These are phyloP conservation scores for Leptographium galeiforme DNA, from an alignment of 2,329 filamentous ascomycete species.

Conservation along the genomic window DNA sequence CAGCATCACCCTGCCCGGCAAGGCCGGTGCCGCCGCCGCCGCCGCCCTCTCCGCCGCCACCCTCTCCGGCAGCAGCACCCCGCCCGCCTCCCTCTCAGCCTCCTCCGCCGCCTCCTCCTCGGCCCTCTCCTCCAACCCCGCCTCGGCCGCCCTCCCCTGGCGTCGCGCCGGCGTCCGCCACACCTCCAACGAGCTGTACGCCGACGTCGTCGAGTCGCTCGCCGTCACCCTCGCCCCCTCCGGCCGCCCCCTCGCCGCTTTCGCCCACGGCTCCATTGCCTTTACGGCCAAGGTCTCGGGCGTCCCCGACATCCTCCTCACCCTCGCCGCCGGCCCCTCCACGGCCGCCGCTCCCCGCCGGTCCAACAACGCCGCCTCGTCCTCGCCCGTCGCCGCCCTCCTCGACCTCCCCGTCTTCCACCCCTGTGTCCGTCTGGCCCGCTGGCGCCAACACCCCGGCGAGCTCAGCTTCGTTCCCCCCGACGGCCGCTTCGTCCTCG, in stretches of 20 bases:
- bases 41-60: conserved; percentile 1
- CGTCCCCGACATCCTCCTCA: conserved; percentile 77
- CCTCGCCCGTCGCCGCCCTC: conserved; percentile 55
- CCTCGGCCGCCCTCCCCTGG: conserved; percentile 58
- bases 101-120: not conserved
- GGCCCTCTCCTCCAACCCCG: not conserved
- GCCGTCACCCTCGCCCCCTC: conserved; percentile 82
- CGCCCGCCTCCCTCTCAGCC: not conserved
- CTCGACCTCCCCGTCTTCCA: conserved; percentile 91
- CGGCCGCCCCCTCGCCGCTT: conserved; percentile 71
- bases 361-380: conserved; percentile 39
- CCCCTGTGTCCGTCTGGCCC: conserved; percentile 80
- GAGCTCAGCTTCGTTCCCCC: conserved; percentile 94
- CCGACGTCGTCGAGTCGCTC: conserved; percentile 85
- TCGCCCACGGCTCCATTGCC: conserved; percentile 82
- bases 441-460: conserved; percentile 79
- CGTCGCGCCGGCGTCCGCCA: conserved; percentile 82
- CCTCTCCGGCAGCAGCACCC: not conserved
- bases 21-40: conserved; percentile 9
- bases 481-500: conserved; percentile 84
- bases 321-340: conserved; percentile 67
- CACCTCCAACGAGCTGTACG: conserved; percentile 93
- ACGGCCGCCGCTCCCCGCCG: conserved; percentile 32
- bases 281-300: conserved; percentile 94
- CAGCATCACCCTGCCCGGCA: conserved; percentile 71